Evolutionary conservation across 352 stramenopile species (phyloP), one percentile per base, ranked within the genome.

Genomic region (Phytopythium delawarense): DNA sequence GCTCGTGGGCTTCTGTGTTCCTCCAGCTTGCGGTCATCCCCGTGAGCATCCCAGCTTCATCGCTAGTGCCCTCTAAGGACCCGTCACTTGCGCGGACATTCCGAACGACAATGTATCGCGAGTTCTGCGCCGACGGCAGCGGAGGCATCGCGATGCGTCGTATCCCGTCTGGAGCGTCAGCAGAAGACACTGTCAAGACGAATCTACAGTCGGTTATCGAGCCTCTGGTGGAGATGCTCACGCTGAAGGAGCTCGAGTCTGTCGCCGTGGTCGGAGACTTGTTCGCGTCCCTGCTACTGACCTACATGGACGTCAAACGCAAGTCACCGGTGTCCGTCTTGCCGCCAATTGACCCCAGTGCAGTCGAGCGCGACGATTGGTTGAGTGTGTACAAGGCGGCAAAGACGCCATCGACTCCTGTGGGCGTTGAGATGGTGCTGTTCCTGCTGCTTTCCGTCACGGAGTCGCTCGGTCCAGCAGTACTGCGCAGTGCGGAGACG

Each of bases 231-330:
- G 70, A 89, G 37, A 37, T 93, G 20, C 62, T 95, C 1, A 65
- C 71, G 7, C 66, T 70, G n/a, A 87, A 89, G 55, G 71, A 91
- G 21, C 70, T 93, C 8, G 79, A 92, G 61, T 65, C 59, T 0
- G 87, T 69, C 0, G 62, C 84, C 37, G 86, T 93, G 9, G 81
- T 92, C 16, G 83, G 86, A 2, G 72, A 92, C 8, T 69, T 95
- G 7, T 93, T 95, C 64, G 73, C 79, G 37, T 90, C 80, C 9
- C 69, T 95, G 11, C 57, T 95, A 48, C 70, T 90, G 8, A 89
- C 75, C 16, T 93, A 93, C 63, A 93, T 93, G 86, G 61, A 78
- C 5, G 66, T 92, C 5, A 46, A 44, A 39, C 60, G 40, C 39
- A 63, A 40, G 21, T 9, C 16, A 25, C 13, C 28, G 20, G 8